Conservation (phyloP, 2,329 filamentous ascomycete species). For the Trichoderma asperellum region DNA sequence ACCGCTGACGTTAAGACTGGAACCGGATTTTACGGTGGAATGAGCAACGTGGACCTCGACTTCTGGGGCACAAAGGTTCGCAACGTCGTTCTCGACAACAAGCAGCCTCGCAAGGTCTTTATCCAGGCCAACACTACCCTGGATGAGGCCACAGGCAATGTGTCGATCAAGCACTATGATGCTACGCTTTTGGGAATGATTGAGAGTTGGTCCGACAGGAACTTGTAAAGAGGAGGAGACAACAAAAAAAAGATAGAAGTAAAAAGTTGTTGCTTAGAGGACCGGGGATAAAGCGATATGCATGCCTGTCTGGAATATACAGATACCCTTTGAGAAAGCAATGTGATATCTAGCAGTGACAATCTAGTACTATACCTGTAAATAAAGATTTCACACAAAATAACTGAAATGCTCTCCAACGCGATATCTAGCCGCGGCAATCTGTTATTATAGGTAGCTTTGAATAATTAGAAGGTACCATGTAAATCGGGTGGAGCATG, state of each 20-base stretch:
- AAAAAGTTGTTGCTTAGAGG: neutral
- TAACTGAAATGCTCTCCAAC: neutral
- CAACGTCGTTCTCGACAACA: conserved; percentile 73
- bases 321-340: neutral
- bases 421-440: neutral
- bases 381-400: neutral
- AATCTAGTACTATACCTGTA: neutral
- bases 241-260: neutral
- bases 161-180: conserved; percentile 84
- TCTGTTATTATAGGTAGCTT: neutral
- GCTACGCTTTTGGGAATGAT: conserved; percentile 79
- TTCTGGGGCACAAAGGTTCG: conserved; percentile 85
- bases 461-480: neutral
- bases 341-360: neutral
- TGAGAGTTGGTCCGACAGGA: conserved; percentile 74
- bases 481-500: neutral
- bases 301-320: neutral
- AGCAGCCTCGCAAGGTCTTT: conserved; percentile 87
- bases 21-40: conserved; percentile 78
- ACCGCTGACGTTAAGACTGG: conserved; percentile 82
- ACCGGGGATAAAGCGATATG: neutral
- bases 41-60: conserved; percentile 78
- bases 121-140: conserved; percentile 89
- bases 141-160: conserved; percentile 68
- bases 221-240: conserved; percentile 42